Base-by-base conservation (phyloP, 169 alveolate species). In the Eimeria praecox region DNA sequence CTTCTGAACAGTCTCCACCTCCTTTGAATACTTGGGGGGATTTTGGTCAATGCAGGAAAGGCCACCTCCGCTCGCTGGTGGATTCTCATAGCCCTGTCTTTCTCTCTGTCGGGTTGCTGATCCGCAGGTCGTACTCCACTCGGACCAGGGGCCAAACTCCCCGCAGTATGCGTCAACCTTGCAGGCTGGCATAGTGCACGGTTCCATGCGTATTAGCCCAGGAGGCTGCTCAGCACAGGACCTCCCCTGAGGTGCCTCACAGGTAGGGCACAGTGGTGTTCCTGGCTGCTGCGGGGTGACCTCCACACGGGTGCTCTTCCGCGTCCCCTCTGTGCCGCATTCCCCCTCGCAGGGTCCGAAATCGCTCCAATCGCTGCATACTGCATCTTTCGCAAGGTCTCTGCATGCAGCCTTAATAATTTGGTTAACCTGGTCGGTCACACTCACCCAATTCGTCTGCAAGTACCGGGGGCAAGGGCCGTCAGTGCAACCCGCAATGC, bases 271-370 rank as follows among this genome's bases (percentile, higher is more conserved):
- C 8, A 93, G 89, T 6, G 96, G 96, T 24, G 95, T 80, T 9
- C 97, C 97, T 9, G 94, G 90, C 56, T 6, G 56, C 35, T 66
- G 97, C 9, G 93, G 87, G 49, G 90, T 3, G 3, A 89, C 22
- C 90, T 90, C 94, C 3, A 40, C 85, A 22, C 98, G 95, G 16
- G 75, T 71, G 75, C 97, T 82, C 10, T 16, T 44, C 49, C 96
- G 95, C 30, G 8, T 35, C 9, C 98, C 98, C 49, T 38, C 54
- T 54, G 30, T 33, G 92, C 97, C 97, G 71, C 98, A 97, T 10
- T 96, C 54, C 42, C 82, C 97, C 52, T 77, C 77, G 77, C 98
- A 97, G 0, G 97, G 97, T 16, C 96, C 78, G 96, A 96, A 97
- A 1, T 87, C 92, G 49, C 96, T 77, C 97, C 97, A 97, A 9